Base-by-base conservation (phyloP, 306 rosid species). In the Trifolium pratense region DNA sequence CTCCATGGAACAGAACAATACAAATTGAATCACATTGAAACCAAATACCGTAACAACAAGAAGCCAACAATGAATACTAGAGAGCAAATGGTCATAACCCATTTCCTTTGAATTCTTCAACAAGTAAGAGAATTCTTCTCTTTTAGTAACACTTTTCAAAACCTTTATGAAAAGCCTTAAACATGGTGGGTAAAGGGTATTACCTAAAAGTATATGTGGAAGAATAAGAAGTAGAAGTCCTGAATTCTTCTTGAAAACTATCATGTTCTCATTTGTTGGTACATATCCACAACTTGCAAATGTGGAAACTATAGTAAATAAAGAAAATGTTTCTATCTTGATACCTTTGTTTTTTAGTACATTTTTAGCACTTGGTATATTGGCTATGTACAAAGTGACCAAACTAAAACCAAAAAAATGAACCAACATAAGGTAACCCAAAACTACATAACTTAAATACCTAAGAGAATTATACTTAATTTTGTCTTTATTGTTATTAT, bases 211-310 rank as follows among this genome's bases (percentile, higher is more conserved):
- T 0, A 86, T 0, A 34, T 78, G 73, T 7, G 90, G 83, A 0
- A 86, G 16, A 0, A 93, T 51, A 15, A 90, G 61, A 3, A 87
- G 75, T 0, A 89, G 71, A 59, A 93, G 86, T 2, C 98, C 92
- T 4, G 96, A 87, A 18, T 87, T 85, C n/a, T 89, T 70, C 68
- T 85, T 93, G 87, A 93, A 93, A 21, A 86, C 76, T 1, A 85
- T 80, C 92, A 93, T 81, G 66, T 87, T 90, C 79, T 93, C 96
- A n/a, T 93, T 93, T 0, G 93, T 89, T 9, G 97, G 97, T 17
- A 90, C 11, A 66, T 78, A 93, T 5, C 97, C 98, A 31, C 93
- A 87, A 4, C 77, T 89, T 2, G 96, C 66, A 31, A 93, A 84
- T n/a, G 87, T 72, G 3, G 98, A 90, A 64, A 87, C 88, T 18